Base-by-base conservation (phyloP, 805 yeast genomes). In the Starmerella khaoyaiensis region DNA sequence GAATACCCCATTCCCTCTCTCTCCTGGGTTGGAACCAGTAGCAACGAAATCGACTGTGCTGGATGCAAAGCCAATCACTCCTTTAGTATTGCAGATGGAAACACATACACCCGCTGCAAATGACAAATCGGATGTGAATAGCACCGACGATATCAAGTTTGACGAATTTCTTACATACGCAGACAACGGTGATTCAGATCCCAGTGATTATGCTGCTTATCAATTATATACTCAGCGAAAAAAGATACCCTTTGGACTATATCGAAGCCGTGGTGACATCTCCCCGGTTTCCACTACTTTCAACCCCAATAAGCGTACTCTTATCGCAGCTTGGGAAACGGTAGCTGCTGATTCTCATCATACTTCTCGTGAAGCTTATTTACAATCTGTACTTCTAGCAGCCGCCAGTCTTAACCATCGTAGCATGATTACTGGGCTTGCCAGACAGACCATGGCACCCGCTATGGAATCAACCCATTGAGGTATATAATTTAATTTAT, bases 361-460 rank as follows among this genome's bases (percentile, higher is more conserved):
- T 18, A 26, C 35, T 12, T 32, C 47, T 19, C 40, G 50, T 9
- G 48, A 41, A 28, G 53, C 52, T 20, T 46, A 41, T 42, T 48
- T 38, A 31, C 49, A 42, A 35, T 37, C 42, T 33, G 54, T 46
- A 16, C 36, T 46, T 21, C 45, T 47, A 5, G 52, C 52, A 7
- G 54, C 56, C 9, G 45, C 44, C 10, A 46, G 58, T 33, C 44
- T 51, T 22, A 53, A 40, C 29, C 42, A 45, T 20, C 45, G 56
- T 22, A 47, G 58, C 41, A 34, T 56, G 32, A 41, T 44, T 26
- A 41, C 57, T 1, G 61, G 61, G 24, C 40, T 47, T 17, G 58
- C 60, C 8, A 47, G 55, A 17, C 55, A 56, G 42, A 56, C 52
- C 4, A 47, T 50, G 47, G 52, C 50, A 9, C 52, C 51, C 3